These are phyloP conservation scores for Drechmeria coniospora DNA, from an alignment of 2,329 filamentous ascomycete species.

Conservation along the genomic window DNA sequence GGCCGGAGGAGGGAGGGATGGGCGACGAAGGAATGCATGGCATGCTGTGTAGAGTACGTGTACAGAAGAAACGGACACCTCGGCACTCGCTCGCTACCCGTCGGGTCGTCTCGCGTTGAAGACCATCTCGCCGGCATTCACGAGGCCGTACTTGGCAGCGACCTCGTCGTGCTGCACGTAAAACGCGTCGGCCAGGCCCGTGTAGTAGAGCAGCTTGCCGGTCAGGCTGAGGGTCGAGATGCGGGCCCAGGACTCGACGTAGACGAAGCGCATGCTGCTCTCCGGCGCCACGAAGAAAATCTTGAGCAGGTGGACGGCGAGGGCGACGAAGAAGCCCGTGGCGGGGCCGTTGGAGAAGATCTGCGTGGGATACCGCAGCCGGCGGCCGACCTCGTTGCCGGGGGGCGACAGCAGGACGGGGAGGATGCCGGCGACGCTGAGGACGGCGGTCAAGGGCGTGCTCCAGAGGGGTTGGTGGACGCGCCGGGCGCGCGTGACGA, in stretches of 20 bases:
- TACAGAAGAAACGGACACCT: slow-evolving; percentile 2
- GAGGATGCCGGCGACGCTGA: slow-evolving; percentile 49
- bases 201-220: slow-evolving; percentile 54
- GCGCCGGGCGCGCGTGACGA: slow-evolving; percentile 59
- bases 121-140: slow-evolving; percentile 23
- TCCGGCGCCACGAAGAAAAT: slow-evolving; percentile 27
- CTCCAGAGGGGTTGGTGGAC: slow-evolving; percentile 72
- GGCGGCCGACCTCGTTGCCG: slow-evolving; percentile 6
- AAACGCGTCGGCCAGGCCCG: slow-evolving; percentile 56
- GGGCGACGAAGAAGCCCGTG: slow-evolving; percentile 62
- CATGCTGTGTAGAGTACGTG: too few relatives aligned
- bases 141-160: slow-evolving; percentile 27
- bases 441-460: slow-evolving; percentile 51
- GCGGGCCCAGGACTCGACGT: slow-evolving; percentile 85
- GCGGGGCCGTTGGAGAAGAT: slow-evolving; percentile 82
- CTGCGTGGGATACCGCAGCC: slow-evolving; percentile 46
- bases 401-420: slow-evolving; percentile 31
- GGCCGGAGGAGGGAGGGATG: too few relatives aligned
- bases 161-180: slow-evolving; percentile 67
- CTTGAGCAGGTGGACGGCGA: slow-evolving; percentile 33
- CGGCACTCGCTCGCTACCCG: slow-evolving; percentile 1
- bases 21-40: too few relatives aligned
- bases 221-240: slow-evolving; percentile 72
- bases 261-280: slow-evolving; percentile 56
- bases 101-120: slow-evolving; percentile 19